These are phyloP conservation scores for Drechslerella coelobrocha DNA, from an alignment of 2,329 filamentous ascomycete genomes.

Conservation along the genomic window DNA sequence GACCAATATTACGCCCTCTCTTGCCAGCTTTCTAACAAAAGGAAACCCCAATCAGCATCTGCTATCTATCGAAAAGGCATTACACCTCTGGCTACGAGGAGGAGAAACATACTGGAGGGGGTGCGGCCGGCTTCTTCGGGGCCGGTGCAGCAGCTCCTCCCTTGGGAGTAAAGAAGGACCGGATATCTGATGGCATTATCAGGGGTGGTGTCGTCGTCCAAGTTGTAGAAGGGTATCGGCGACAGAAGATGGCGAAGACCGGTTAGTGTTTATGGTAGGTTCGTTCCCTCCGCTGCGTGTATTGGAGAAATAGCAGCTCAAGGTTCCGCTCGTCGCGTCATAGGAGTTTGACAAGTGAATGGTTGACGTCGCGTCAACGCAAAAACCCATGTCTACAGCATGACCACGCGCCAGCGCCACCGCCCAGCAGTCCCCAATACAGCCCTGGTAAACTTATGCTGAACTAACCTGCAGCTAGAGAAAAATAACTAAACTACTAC, in stretches of 20 bases:
- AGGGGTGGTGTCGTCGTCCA: neutral
- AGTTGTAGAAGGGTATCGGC: neutral
- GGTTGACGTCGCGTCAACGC: conserved; percentile 20
- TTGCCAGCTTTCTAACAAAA: conserved; percentile 17
- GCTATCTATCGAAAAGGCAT: no score
- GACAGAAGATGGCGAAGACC: no score
- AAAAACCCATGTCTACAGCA: conserved; percentile 1
- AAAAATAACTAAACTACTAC: no score
- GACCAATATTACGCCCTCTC: conserved; percentile 40
- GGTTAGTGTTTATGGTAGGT: no score
- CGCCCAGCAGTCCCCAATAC: no score
- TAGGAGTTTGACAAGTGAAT: conserved; percentile 1
- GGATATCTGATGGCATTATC: conserved; percentile 81
- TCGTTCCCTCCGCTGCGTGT: no score
- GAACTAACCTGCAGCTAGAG: no score
- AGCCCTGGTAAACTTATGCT: no score
- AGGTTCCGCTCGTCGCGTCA: conserved; percentile 9
- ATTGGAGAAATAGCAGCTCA: no score
- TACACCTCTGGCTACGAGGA: no score
- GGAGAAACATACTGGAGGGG: conserved; percentile 46
- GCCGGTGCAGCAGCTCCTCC: conserved; percentile 59
- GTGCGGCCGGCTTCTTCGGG: conserved; percentile 41
- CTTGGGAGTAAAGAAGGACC: conserved; percentile 86
- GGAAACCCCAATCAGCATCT: neutral
- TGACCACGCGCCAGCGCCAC: neutral